Evolutionary conservation across 306 rosid genomes (phyloP).

Genomic region (Trifolium repens): DNA sequence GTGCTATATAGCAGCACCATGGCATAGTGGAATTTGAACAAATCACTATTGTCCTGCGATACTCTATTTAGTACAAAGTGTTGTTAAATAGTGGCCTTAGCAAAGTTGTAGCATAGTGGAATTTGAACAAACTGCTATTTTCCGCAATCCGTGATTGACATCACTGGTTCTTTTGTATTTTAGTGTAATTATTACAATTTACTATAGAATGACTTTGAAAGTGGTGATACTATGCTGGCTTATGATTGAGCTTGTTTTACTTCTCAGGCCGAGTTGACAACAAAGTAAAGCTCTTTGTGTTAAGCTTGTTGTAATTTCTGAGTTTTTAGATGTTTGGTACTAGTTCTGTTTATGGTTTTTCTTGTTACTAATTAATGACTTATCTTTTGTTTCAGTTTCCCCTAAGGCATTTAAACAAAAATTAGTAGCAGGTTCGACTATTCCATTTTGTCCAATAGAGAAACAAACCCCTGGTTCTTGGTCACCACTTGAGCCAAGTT

Average conservation of each 20-base stretch:
- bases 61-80: too few species aligned
- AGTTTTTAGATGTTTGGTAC: constrained; percentile 29
- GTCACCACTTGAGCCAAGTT: constrained; percentile 83
- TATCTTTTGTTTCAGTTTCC: constrained; percentile 63
- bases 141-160: too few species aligned
- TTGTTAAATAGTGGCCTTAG: too few species aligned
- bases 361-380: constrained; percentile 39
- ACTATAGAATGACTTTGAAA: constrained; percentile 28
- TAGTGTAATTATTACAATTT: constrained; percentile 2
- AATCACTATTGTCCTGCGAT: too few species aligned
- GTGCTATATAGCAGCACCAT: too few species aligned
- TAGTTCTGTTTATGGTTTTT: constrained; percentile 10
- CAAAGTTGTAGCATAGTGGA: too few species aligned
- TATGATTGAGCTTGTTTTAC: constrained; percentile 7
- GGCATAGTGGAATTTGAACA: too few species aligned
- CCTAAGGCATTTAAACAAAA: constrained; percentile 69
- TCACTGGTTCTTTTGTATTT: too few species aligned
- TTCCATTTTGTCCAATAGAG: constrained; percentile 69
- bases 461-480: constrained; percentile 78
- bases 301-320: neutral
- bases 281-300: constrained; percentile 7
- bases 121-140: too few species aligned
- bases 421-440: constrained; percentile 69
- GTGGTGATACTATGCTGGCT: constrained; percentile 1
- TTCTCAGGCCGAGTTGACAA: neutral